Conservation (phyloP, 495 filamentous ascomycete species). For the Aspergillus sclerotioniger region DNA sequence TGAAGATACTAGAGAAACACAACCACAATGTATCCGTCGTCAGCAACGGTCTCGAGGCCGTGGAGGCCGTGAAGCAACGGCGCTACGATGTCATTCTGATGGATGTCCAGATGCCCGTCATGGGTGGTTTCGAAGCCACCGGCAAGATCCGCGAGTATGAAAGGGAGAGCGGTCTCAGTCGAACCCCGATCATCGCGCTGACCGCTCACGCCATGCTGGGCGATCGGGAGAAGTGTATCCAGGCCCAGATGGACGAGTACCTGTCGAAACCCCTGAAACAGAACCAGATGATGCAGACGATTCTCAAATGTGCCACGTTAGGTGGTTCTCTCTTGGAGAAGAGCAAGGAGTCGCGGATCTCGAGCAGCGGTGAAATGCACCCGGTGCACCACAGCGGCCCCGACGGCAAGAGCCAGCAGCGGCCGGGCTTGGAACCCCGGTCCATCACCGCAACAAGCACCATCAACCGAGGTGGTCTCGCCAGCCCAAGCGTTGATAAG, state of each 20-base stretch:
- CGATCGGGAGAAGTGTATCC: slow-evolving; percentile 96
- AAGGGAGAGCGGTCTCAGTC: slow-evolving; percentile 65
- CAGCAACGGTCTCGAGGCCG: slow-evolving; percentile 88
- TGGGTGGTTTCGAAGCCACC: slow-evolving; percentile 98
- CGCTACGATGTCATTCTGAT: slow-evolving; percentile 96
- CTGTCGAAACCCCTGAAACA: slow-evolving; percentile 97
- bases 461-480: slow-evolving; percentile 47
- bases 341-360: slow-evolving; percentile 57
- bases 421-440: slow-evolving; percentile 51
- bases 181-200: slow-evolving; percentile 94
- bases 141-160: slow-evolving; percentile 96
- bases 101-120: slow-evolving; percentile 99
- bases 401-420: slow-evolving; percentile 29
- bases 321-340: slow-evolving; percentile 83
- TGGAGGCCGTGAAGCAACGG: slow-evolving; percentile 83
- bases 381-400: slow-evolving; percentile 35
- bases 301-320: slow-evolving; percentile 90
- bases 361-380: slow-evolving; percentile 53
- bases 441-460: slow-evolving; percentile 64
- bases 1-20: slow-evolving; percentile 97
- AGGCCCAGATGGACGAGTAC: slow-evolving; percentile 99
- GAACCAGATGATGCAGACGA: slow-evolving; percentile 98
- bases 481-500: slow-evolving; percentile 61
- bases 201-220: slow-evolving; percentile 99
- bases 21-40: slow-evolving; percentile 96